Base-by-base conservation (phyloP, 176 grass and related monocot genomes). In the Phoenix dactylifera region DNA sequence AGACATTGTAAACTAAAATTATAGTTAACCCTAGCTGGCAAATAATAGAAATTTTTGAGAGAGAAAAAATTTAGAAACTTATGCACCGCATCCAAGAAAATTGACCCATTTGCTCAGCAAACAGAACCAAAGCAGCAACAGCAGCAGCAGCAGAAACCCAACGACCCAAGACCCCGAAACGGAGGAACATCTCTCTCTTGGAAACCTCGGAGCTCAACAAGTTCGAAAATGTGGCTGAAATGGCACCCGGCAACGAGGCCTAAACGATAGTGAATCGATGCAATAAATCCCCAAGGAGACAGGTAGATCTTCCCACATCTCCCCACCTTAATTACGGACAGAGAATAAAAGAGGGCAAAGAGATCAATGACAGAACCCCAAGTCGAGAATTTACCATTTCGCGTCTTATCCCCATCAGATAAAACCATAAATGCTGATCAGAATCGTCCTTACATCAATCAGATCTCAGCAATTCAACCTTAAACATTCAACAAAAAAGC, bases 381-480 rank as follows among this genome's bases (percentile, higher is more conserved):
- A 56, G 14, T 22, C 1, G n/a, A 22, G 9, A 56, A 56, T 18
- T 22, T 22, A 56, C 14, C 54, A 56, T 7, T 19, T 22, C 54
- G 18, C 6, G 3, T 24, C 3, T 22, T 14, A 56, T 0, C 9
- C 22, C 7, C 4, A 56, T 56, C 18, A 1, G 19, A 18, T 18
- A 18, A 60, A 60, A 60, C 5, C 25, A 18, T 32, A 60, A 29
- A 60, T 60, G 7, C 25, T 26, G 16, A 60, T 10, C 58, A 60
- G 16, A 60, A 29, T n/a, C 16, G 23, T 15, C 58, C 24, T n/a
- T 60, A 32, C 26, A 2, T 32, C 58, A 2, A 60, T 26, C 26
- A 60, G 58, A 60, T 60, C 58, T 60, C 58, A 26, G 25, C 58
- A 24, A 60, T 35, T 26, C 7, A 28, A 60, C 58, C 26, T 17